Evolutionary conservation across 306 rosid genomes (phyloP).

Genomic region (Prinsepia uniflora): DNA sequence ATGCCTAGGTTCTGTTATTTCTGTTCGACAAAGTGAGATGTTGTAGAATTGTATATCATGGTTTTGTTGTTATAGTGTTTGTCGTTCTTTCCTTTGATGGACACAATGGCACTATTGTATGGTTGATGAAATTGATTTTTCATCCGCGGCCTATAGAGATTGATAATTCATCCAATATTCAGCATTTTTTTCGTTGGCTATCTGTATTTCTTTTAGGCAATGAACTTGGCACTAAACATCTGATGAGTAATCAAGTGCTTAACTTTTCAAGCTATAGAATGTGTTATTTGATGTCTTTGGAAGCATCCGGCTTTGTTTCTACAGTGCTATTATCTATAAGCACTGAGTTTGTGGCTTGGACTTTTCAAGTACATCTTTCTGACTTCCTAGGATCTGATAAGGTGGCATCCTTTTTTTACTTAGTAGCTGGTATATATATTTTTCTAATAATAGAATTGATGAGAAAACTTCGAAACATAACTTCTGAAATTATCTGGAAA

Average conservation of each 20-base stretch:
- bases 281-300: conserved; percentile 16
- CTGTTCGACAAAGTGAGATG: conserved; percentile 47
- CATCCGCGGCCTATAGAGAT: conserved; percentile 10
- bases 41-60: conserved; percentile 17
- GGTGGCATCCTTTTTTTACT: not conserved
- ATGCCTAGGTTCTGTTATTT: conserved; percentile 35
- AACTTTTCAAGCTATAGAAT: conserved; percentile 21
- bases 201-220: conserved; percentile 18
- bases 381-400: not conserved
- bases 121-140: conserved; percentile 16
- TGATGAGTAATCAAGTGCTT: conserved; percentile 14
- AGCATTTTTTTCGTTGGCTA: conserved; percentile 16
- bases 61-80: conserved; percentile 18
- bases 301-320: conserved; percentile 16
- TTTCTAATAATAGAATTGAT: conserved; percentile 6
- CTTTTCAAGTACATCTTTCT: not conserved
- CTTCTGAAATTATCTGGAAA: conserved; percentile 5
- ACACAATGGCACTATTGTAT: not conserved
- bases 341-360: not conserved
- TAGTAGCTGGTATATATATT: not conserved
- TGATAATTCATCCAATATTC: conserved; percentile 7
- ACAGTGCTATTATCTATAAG: conserved; percentile 4
- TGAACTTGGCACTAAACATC: conserved; percentile 23
- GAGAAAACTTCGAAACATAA: conserved; percentile 11
- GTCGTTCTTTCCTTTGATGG: not conserved